These are phyloP conservation scores for Cryphonectria nitschkei DNA, from an alignment of 2,329 filamentous ascomycete species.

Conservation along the genomic window DNA sequence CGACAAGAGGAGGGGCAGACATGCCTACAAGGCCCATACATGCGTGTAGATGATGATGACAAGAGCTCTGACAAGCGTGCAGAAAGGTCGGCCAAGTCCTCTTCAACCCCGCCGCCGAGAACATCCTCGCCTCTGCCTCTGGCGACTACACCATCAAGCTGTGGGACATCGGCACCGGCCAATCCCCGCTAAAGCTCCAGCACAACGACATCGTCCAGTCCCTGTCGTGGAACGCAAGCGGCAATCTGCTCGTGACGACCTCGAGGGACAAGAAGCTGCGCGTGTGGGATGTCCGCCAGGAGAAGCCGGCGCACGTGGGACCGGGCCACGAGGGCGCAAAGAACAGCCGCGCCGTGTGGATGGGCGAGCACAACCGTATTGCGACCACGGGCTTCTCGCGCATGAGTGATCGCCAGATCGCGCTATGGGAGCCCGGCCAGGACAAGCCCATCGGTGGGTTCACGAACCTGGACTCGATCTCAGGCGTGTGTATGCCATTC, in stretches of 20 bases:
- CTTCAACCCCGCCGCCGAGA: constrained; percentile 95
- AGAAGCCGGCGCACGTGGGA: constrained; percentile 82
- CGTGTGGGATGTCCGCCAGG: constrained; percentile 95
- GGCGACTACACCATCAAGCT: constrained; percentile 95
- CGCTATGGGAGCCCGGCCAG: constrained; percentile 89
- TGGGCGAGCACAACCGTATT: constrained; percentile 95
- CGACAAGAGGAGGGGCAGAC: constrained; percentile 16
- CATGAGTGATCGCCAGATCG: constrained; percentile 97
- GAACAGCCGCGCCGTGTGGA: constrained; percentile 95
- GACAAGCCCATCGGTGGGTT: constrained; percentile 89
- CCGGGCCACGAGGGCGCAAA: constrained; percentile 90
- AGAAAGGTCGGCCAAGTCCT: constrained; percentile 98
- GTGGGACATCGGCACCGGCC: constrained; percentile 87
- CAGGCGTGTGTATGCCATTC: constrained; percentile 98
- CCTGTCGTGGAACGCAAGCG: constrained; percentile 91
- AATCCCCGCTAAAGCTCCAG: constrained; percentile 75
- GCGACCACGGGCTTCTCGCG: constrained; percentile 96
- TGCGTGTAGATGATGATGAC: not conserved
- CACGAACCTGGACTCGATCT: constrained; percentile 89
- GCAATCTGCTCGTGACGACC: constrained; percentile 84
- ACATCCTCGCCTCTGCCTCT: constrained; percentile 91
- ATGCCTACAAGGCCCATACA: not conserved
- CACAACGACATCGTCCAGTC: constrained; percentile 94
- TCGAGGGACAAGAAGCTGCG: constrained; percentile 98
- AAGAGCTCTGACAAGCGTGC: constrained; percentile 31